A percentile compares a stretch with the other conserved stretches of the same genome.
Evolutionary conservation across 192 early-diverging fungal genomes (phyloP).

Genomic region (Umbelopsis sp.): DNA sequence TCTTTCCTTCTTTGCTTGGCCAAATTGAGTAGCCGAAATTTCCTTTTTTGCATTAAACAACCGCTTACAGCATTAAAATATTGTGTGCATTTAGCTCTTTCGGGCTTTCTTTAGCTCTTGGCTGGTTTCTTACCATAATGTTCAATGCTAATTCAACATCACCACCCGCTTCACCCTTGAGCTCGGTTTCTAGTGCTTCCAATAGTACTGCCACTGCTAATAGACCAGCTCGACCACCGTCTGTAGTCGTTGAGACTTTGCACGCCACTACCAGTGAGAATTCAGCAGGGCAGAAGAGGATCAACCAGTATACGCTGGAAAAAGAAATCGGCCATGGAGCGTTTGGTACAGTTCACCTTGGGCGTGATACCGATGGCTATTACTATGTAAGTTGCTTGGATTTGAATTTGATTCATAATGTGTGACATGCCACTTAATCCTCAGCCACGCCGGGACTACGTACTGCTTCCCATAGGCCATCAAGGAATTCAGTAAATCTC

Average conservation of each 20-base stretch:
- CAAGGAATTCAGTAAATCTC: constrained; percentile 92
- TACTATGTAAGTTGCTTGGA: not conserved
- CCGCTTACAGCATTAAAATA: too few species aligned
- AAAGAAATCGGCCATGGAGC: constrained; percentile 83
- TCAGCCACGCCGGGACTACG: not conserved
- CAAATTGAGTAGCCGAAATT: too few species aligned
- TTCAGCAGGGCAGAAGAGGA: constrained; percentile 66
- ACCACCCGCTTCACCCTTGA: not conserved
- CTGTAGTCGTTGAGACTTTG: constrained; percentile 42
- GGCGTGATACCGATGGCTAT: constrained; percentile 55
- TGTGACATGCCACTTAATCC: not conserved
- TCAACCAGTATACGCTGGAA: constrained; percentile 85
- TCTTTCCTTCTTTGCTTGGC: too few species aligned
- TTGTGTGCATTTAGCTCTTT: not conserved
- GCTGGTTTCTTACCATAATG: not conserved
- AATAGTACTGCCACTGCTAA: not conserved
- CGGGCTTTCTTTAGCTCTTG: not conserved
- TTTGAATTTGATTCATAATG: not conserved
- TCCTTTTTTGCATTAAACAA: too few species aligned
- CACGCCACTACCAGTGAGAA: constrained; percentile 72
- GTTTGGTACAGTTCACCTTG: constrained; percentile 88
- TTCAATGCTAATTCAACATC: not conserved
- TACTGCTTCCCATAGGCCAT: constrained; percentile 62
- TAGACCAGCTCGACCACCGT: constrained; percentile 34
- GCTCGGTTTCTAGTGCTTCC: constrained; percentile 7